These are phyloP conservation scores for Acacia acuminata DNA, from an alignment of 306 rosid species.

Conservation along the genomic window DNA sequence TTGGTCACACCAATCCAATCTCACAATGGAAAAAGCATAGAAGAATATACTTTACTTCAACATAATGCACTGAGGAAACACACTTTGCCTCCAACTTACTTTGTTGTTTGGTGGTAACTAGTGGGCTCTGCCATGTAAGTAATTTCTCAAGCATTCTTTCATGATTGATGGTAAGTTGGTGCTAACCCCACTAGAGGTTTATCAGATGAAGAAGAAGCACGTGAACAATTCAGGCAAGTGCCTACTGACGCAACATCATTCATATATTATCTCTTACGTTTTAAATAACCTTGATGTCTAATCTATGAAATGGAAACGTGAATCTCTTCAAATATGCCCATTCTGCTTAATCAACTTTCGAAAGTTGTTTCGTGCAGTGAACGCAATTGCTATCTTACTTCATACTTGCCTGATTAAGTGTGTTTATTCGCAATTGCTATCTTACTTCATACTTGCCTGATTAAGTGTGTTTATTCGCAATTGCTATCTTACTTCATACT, in stretches of 20 bases:
- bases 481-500: not conserved
- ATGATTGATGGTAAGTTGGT: constrained; percentile 21
- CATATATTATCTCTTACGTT: not conserved
- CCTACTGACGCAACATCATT: not conserved
- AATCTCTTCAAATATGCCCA: not conserved
- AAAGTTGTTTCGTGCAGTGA: constrained; percentile 11
- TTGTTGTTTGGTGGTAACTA: constrained; percentile 25
- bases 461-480: not conserved
- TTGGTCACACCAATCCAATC: not conserved
- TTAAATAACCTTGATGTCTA: not conserved
- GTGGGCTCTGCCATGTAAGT: constrained; percentile 32
- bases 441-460: not conserved
- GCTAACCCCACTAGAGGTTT: constrained; percentile 14
- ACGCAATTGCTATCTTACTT: not conserved
- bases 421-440: not conserved
- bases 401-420: not conserved
- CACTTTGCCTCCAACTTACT: constrained; percentile 12
- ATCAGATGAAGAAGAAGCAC: constrained; percentile 11
- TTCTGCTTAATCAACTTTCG: constrained; percentile 10
- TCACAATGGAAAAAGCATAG: not conserved
- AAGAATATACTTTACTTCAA: not conserved
- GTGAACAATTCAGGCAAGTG: not conserved
- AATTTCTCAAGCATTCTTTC: constrained; percentile 30
- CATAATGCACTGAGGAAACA: not conserved
- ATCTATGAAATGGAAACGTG: not conserved